A percentile compares a stretch with the other conserved stretches of the same genome.
phyloP scores from a whole-genome alignment of 305 asterid species.

The Petunia hybrid region DNA sequence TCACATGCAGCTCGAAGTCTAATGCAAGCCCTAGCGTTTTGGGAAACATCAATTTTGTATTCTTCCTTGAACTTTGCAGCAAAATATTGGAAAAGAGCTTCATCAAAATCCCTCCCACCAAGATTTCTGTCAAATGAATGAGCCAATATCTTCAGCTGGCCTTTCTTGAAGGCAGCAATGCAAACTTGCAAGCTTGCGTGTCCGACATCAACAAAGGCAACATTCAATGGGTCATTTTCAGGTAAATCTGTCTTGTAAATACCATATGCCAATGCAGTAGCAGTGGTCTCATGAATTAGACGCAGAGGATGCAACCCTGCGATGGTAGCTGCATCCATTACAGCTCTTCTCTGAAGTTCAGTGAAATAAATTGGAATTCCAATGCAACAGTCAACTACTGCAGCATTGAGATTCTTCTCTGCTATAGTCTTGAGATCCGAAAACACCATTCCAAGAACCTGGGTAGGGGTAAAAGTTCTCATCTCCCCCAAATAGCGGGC shows the following conservation, averaged over 20 bases:
- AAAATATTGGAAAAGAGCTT: conserved; percentile 84
- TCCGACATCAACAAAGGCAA: conserved; percentile 92
- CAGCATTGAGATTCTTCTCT: conserved; percentile 80
- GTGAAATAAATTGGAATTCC: conserved; percentile 93
- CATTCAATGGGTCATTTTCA: conserved; percentile 74
- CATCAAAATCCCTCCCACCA: conserved; percentile 97
- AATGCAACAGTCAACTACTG: conserved; percentile 93
- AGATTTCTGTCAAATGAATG: conserved; percentile 84
- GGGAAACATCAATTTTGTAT: conserved; percentile 89
- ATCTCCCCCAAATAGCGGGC: conserved; percentile 82
- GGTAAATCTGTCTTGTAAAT: conserved; percentile 95
- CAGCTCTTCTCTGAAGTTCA: conserved; percentile 93
- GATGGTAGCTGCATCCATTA: conserved; percentile 87
- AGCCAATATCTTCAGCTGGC: conserved; percentile 88
- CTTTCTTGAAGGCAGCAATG: conserved; percentile 88
- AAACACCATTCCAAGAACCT: conserved; percentile 83
- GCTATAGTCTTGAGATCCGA: conserved; percentile 86
- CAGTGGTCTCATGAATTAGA: conserved; percentile 91
- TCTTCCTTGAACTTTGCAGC: conserved; percentile 91
- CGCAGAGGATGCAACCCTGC: conserved; percentile 93
- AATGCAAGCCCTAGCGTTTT: conserved; percentile 93
- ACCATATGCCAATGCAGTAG: conserved; percentile 96
- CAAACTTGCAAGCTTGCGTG: conserved; percentile 91
- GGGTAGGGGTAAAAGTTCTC: conserved; percentile 85
- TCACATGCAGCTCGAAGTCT: conserved; percentile 57